phyloP scores from a whole-genome alignment of 306 rosid species.

The Castanea sativa region DNA sequence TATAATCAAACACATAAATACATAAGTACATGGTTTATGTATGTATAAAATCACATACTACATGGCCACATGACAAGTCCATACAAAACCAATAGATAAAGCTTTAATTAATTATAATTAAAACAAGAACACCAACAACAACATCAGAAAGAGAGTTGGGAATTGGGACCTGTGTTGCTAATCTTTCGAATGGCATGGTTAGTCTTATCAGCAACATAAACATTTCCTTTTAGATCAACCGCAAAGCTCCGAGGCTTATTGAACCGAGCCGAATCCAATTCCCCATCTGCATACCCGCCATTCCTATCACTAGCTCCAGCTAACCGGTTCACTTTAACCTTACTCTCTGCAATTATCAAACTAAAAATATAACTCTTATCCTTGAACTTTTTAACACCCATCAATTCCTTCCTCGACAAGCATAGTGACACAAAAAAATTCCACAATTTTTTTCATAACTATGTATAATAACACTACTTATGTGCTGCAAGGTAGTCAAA shows the following conservation, averaged over 20 bases:
- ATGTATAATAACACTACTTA: too few relatives aligned
- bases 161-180: conserved; percentile 40
- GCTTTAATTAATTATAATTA: neutral
- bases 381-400: too few relatives aligned
- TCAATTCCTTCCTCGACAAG: too few relatives aligned
- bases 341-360: conserved; percentile 39
- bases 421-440: too few relatives aligned
- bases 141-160: neutral
- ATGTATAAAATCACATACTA: too few relatives aligned
- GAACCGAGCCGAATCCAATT: conserved; percentile 42
- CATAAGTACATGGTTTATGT: too few relatives aligned
- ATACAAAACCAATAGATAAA: too few relatives aligned
- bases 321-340: conserved; percentile 21
- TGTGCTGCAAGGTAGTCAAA: too few relatives aligned
- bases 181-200: conserved; percentile 57
- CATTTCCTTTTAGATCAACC: conserved; percentile 52
- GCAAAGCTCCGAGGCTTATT: conserved; percentile 57
- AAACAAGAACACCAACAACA: neutral
- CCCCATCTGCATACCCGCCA: conserved; percentile 60
- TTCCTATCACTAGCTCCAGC: conserved; percentile 46
- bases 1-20: too few relatives aligned
- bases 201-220: conserved; percentile 62
- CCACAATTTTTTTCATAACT: too few relatives aligned
- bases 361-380: neutral
- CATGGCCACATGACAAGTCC: too few relatives aligned